Evolutionary conservation across 73 alveolate species (phyloP), one percentile per base, ranked within the genome.

Genomic region (Paramecium sonneborni): DNA sequence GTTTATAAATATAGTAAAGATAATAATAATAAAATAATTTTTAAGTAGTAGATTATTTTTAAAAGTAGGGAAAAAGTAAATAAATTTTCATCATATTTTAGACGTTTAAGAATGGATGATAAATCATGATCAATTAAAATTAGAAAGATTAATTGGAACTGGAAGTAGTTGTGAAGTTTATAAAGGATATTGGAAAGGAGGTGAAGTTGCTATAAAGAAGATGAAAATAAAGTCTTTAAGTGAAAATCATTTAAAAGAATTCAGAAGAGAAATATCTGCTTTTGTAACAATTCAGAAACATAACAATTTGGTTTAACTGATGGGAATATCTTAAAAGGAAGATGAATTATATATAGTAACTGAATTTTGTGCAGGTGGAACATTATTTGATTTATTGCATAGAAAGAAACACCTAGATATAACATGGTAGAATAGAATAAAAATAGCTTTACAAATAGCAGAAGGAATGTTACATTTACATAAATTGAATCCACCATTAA

Each of bases 331-430:
- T 56, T 85, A 94, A 62, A 57, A 85, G n/a, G 58, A 44, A 18
- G 85, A 57, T 57, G 85, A 57, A 74, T 32, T 93, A 24, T 94
- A 97, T 85, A 98, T 98, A 24, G 98, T 98, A 1, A 97, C 99
- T 6, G 99, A 98, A 94, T 97, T 74, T 96, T 98, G 99, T 92
- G 92, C 76, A 67, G 99, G 99, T 18, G 99, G 99, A 1, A 95
- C 98, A 32, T 92, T 98, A 52, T 97, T 97, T 93, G 95, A 92
- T 15, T 93, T 98, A 34, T 94, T 98, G 57, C 99, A 98, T 91
- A 96, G 96, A 85, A 93, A 92, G n/a, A 95, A 96, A 28, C 76
- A 92, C 84, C 58, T 93, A 0, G 85, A 86, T 34, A 79, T 98
- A 39, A 76, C 97, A 26, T 98, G 99, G 99, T 82, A 95, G 52